These are phyloP conservation scores for Candida schatavii DNA, from an alignment of 805 yeast genomes.

Conservation along the genomic window DNA sequence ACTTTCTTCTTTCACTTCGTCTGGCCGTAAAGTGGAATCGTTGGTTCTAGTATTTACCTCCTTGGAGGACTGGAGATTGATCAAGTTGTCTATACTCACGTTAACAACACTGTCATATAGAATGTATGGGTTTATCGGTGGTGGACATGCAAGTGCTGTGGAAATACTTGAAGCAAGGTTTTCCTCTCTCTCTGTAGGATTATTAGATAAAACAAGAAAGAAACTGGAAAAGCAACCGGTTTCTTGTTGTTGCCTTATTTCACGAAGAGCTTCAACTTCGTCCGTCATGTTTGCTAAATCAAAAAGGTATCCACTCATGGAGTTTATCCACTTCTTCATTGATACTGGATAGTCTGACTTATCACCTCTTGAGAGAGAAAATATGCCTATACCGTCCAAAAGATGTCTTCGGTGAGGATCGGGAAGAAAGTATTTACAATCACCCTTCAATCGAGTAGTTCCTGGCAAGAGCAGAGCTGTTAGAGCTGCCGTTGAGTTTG, in stretches of 20 bases:
- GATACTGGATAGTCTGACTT: constrained; percentile 1
- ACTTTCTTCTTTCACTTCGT: not conserved
- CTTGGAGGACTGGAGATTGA: not conserved
- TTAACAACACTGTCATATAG: constrained; percentile 2
- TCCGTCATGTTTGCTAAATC: not conserved
- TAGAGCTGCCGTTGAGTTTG: constrained; percentile 10
- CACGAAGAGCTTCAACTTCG: not conserved
- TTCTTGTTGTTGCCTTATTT: not conserved
- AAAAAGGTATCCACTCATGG: constrained; percentile 11
- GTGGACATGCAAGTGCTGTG: not conserved
- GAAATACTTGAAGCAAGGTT: not conserved
- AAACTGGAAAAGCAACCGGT: not conserved
- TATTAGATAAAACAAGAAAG: not conserved
- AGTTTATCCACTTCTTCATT: constrained; percentile 13
- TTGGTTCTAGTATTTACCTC: not conserved
- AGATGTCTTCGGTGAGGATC: constrained; percentile 12
- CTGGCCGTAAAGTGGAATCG: too few species aligned
- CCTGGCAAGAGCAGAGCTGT: constrained; percentile 13
- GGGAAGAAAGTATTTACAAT: constrained; percentile 11
- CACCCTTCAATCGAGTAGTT: constrained; percentile 1
- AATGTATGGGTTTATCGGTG: not conserved
- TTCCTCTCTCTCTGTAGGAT: not conserved
- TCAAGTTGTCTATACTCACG: not conserved
- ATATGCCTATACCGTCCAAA: constrained; percentile 12
- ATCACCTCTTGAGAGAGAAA: not conserved